Evolutionary conservation across 179 eudicot genomes (phyloP).

Genomic region (Silene noctiflora): DNA sequence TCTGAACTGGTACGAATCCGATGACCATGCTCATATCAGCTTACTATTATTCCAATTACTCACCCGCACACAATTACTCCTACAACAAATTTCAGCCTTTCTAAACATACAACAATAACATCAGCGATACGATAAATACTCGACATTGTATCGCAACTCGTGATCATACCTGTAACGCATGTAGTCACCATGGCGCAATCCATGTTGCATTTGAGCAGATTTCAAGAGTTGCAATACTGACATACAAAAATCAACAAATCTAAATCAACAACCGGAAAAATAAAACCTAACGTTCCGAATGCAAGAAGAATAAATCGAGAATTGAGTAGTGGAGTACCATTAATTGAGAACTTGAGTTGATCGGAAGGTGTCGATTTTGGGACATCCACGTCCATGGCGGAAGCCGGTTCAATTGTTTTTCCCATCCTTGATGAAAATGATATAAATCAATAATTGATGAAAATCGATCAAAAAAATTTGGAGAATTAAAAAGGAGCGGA

Average conservation of each 20-base stretch:
- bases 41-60: neutral
- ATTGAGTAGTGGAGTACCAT: slow-evolving; percentile 37
- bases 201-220: slow-evolving; percentile 98
- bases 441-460: too few species aligned
- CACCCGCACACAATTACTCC: neutral
- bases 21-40: too few species aligned
- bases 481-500: too few species aligned
- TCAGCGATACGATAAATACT: neutral
- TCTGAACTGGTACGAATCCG: too few species aligned
- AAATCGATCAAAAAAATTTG: too few species aligned
- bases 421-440: too few species aligned
- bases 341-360: slow-evolving; percentile 66
- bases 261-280: neutral
- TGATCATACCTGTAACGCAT: slow-evolving; percentile 69
- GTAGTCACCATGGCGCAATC: slow-evolving; percentile 86
- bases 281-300: too few species aligned
- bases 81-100: neutral
- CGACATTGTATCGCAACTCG: neutral
- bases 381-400: slow-evolving; percentile 74
- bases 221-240: slow-evolving; percentile 86
- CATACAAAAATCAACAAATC: slow-evolving; percentile 9
- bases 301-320: neutral
- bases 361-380: slow-evolving; percentile 37
- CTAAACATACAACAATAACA: neutral
- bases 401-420: too few species aligned